phyloP scores from a whole-genome alignment of 495 filamentous ascomycete species.

The Penicilliopsis zonata region DNA sequence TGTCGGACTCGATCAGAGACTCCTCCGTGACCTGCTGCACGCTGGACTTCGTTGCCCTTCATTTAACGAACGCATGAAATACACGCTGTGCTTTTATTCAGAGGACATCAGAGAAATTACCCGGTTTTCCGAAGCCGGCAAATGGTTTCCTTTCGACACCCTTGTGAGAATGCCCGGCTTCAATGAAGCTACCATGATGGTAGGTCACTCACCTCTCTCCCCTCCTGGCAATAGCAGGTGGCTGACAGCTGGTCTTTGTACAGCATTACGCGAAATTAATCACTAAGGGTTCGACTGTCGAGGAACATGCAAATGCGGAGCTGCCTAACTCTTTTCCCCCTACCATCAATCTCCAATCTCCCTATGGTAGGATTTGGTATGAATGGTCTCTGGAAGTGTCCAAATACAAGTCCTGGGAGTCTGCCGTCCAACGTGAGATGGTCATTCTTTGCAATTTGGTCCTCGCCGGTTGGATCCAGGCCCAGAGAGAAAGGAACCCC shows the following conservation, averaged over 20 bases:
- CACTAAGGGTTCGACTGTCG: conserved; percentile 10
- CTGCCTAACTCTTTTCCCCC: conserved; percentile 10
- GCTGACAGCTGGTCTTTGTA: no score
- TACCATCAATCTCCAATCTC: conserved; percentile 8
- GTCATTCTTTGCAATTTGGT: conserved; percentile 9
- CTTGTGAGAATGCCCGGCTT: conserved; percentile 17
- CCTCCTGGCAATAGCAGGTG: neutral
- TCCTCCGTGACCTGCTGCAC: conserved; percentile 45
- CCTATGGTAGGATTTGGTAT: conserved; percentile 18
- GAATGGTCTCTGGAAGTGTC: conserved; percentile 14
- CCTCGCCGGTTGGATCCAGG: conserved; percentile 6
- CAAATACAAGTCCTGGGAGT: conserved; percentile 8
- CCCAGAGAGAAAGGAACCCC: no score
- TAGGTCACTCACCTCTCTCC: conserved; percentile 5
- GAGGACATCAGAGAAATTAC: conserved; percentile 9
- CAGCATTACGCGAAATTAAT: conserved; percentile 21
- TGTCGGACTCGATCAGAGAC: conserved; percentile 36
- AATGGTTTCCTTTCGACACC: conserved; percentile 13
- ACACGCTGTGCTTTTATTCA: conserved; percentile 12
- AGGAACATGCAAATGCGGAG: conserved; percentile 3
- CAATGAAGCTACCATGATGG: conserved; percentile 16
- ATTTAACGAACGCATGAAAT: conserved; percentile 49
- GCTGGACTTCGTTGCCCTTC: conserved; percentile 49
- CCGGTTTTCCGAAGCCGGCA: conserved; percentile 2
- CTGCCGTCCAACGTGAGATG: conserved; percentile 13